Evolutionary conservation across 2,329 filamentous ascomycete species (phyloP), one percentile per base, ranked within the genome.

Genomic region (Penicillium sp.): DNA sequence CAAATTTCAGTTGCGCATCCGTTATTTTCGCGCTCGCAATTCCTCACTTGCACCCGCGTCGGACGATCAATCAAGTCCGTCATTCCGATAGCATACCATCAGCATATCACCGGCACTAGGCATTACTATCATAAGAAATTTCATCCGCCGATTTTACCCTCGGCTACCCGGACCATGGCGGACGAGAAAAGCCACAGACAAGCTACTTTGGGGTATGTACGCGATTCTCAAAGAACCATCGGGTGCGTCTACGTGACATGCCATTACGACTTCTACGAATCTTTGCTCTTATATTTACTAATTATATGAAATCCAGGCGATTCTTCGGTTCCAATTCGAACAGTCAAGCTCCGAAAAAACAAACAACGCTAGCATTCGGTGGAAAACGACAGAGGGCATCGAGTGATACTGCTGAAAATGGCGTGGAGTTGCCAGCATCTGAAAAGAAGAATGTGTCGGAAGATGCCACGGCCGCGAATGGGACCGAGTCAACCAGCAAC

Each of bases 141-240:
- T 4, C 6, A 13, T 27, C 9, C 11, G 4, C 4, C 25, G 11
- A n/a, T 4, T 11, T 27, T 27, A 13, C 25, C 6, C 6, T 11
- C 25, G n/a, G n/a, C 12, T 27, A 11, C 10, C 11, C 25, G 6
- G 6, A 43, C 31, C 22, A 62, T 62, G 59, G 45, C 55, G 10
- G 55, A 57, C 11, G 55, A 57, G 22, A 55, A 52, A 42, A 51
- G 45, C 37, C 54, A 52, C 33, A 88, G 85, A 62, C 87, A 94
- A 69, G 80, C 84, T 56, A 94, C 85, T 44, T 69, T 94, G 64
- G 85, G 85, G 88, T 94, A 92, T 69, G 87, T 90, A 47, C 82
- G 78, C 66, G 69, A 80, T 55, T 73, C 74, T 48, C 85, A 90
- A 71, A 78, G 75, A 59, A 86, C 81, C 53, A 69, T 90, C 64